Conservation (phyloP, 805 yeast species). For the Lipomyces sp. region DNA sequence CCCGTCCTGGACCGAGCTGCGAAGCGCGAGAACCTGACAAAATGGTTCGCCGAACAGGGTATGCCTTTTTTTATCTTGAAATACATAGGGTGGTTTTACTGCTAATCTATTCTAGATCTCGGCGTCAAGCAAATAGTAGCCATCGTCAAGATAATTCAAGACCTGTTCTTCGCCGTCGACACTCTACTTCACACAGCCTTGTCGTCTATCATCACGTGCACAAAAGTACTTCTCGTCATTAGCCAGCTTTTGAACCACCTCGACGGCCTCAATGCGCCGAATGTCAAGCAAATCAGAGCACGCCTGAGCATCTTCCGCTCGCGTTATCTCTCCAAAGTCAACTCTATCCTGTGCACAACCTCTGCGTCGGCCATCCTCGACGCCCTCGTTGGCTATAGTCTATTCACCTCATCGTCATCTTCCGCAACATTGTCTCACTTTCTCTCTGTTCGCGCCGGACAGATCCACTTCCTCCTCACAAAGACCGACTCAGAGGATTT, state of each 20-base stretch:
- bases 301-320: neutral
- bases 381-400: conserved; percentile 13
- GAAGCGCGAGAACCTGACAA: neutral
- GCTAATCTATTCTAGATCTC: conserved; percentile 1
- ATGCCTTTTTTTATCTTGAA: neutral
- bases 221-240: conserved; percentile 10
- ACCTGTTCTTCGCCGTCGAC: conserved; percentile 16
- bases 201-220: conserved; percentile 3
- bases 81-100: neutral
- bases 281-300: neutral
- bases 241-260: neutral
- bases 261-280: neutral
- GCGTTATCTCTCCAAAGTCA: neutral
- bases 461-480: neutral
- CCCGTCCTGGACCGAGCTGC: conserved; percentile 6
- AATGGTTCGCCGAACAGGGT: conserved; percentile 5
- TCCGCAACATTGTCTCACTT: conserved; percentile 10
- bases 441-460: conserved; percentile 4
- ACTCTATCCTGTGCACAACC: conserved; percentile 2
- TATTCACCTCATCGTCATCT: conserved; percentile 6
- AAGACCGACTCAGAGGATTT: conserved; percentile 1
- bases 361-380: conserved; percentile 13
- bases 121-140: conserved; percentile 5
- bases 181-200: conserved; percentile 5
- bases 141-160: conserved; percentile 9